phyloP scores from a whole-genome alignment of 2,329 filamentous ascomycete genomes.

The Setomelanomma holmii region DNA sequence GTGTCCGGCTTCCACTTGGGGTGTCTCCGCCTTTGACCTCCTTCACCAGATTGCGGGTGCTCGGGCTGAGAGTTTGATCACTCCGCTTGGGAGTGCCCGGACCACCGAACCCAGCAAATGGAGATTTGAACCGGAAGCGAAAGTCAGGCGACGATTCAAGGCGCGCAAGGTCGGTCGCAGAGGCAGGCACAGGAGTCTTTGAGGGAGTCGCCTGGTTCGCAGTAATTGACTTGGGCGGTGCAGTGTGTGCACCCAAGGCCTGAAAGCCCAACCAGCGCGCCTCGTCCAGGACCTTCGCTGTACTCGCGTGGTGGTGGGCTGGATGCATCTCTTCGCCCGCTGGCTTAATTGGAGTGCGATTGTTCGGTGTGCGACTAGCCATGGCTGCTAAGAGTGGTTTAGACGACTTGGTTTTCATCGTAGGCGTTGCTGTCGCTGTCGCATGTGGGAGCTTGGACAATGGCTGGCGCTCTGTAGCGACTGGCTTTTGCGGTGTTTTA shows the following conservation, averaged over 20 bases:
- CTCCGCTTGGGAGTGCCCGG: slow-evolving; percentile 74
- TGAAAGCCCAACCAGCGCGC: slow-evolving; percentile 83
- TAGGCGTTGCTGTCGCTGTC: slow-evolving; percentile 48
- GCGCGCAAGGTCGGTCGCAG: slow-evolving; percentile 20
- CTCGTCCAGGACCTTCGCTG: slow-evolving; percentile 78
- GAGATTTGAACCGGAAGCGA: slow-evolving; percentile 67
- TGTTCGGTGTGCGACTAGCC: slow-evolving; percentile 60
- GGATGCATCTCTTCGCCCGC: slow-evolving; percentile 88
- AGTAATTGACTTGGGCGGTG: slow-evolving; percentile 53
- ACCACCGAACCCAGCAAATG: slow-evolving; percentile 56
- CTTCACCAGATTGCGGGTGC: slow-evolving; percentile 66
- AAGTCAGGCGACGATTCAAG: slow-evolving; percentile 65
- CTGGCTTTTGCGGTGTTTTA: slow-evolving; percentile 34
- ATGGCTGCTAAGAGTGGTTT: slow-evolving; percentile 25
- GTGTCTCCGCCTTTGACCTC: slow-evolving; percentile 71
- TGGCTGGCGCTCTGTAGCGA: slow-evolving; percentile 16
- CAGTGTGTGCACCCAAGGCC: slow-evolving; percentile 65
- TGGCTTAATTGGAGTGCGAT: slow-evolving; percentile 71
- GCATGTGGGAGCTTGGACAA: slow-evolving; percentile 34
- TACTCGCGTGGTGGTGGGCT: slow-evolving; percentile 76
- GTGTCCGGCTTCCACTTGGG: slow-evolving; percentile 48
- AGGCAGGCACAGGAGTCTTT: slow-evolving; percentile 53
- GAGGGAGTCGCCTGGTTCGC: slow-evolving; percentile 68
- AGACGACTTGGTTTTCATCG: slow-evolving; percentile 52
- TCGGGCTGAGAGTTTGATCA: slow-evolving; percentile 56